These are phyloP conservation scores for Biscogniauxia marginata DNA, from an alignment of 2,329 filamentous ascomycete species.

Conservation along the genomic window DNA sequence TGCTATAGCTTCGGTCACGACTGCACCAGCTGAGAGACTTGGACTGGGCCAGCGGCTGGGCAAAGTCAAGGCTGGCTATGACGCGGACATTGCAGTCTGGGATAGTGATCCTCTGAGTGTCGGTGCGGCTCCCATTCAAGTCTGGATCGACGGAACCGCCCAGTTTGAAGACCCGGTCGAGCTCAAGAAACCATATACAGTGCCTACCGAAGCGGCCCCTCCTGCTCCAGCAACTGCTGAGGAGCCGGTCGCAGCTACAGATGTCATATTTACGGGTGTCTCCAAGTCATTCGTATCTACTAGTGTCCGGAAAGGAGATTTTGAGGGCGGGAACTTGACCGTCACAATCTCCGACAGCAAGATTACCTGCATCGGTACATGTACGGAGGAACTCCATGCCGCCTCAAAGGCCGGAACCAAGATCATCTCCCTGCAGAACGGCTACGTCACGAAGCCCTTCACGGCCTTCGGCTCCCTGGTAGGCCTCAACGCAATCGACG, in stretches of 20 bases:
- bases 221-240: conserved; percentile 40
- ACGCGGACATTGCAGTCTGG: conserved; percentile 62
- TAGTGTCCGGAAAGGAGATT: conserved; percentile 13
- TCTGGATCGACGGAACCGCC: conserved; percentile 61
- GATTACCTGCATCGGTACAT: conserved; percentile 56
- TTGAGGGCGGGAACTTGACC: conserved; percentile 36
- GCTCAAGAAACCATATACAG: conserved; percentile 47
- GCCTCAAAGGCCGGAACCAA: conserved; percentile 35
- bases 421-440: conserved; percentile 52
- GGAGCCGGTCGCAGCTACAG: conserved; percentile 36
- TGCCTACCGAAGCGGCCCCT: conserved; percentile 40
- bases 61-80: conserved; percentile 60
- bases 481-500: conserved; percentile 62
- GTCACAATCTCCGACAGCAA: conserved; percentile 52
- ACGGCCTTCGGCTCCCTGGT: conserved; percentile 60
- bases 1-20: conserved; percentile 57
- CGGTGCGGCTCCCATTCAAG: conserved; percentile 58
- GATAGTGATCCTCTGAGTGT: conserved; percentile 61
- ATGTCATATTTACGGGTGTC: conserved; percentile 58
- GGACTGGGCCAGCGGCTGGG: conserved; percentile 58
- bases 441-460: conserved; percentile 59
- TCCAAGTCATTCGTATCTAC: conserved; percentile 49
- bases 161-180: conserved; percentile 57
- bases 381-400: conserved; percentile 42
- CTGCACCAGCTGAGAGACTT: conserved; percentile 56